These are phyloP conservation scores for Aspergillus affinis DNA, from an alignment of 495 filamentous ascomycete genomes.

Conservation along the genomic window DNA sequence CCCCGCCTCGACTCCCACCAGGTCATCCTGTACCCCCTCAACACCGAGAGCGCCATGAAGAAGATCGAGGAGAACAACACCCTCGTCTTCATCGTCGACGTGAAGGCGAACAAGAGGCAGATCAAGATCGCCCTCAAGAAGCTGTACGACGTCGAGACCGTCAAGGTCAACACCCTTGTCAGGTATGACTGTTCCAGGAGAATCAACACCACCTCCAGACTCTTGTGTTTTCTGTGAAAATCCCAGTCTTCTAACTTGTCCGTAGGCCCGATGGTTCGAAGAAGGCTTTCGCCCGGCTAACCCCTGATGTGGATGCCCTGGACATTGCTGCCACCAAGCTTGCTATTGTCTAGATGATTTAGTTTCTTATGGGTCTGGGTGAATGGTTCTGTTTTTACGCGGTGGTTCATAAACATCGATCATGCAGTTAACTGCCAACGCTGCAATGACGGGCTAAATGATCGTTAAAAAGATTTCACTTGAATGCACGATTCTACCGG, in stretches of 20 bases:
- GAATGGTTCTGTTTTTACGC: slow-evolving; percentile 43
- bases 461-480: slow-evolving; percentile 38
- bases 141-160: slow-evolving; percentile 95
- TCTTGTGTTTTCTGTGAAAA: slow-evolving; percentile 1
- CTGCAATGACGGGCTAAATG: slow-evolving; percentile 44
- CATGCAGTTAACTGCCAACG: slow-evolving; percentile 36
- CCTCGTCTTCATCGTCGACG: slow-evolving; percentile 96
- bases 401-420: slow-evolving; percentile 48
- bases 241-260: slow-evolving; percentile 19
- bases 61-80: slow-evolving; percentile 99
- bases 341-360: slow-evolving; percentile 78
- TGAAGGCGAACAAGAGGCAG: slow-evolving; percentile 99
- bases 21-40: slow-evolving; percentile 80
- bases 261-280: slow-evolving; percentile 89
- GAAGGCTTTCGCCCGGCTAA: slow-evolving; percentile 96
- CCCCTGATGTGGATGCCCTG: slow-evolving; percentile 93
- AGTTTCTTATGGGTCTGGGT: slow-evolving; percentile 43
- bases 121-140: slow-evolving; percentile 98
- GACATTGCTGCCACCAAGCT: slow-evolving; percentile 99
- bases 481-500: slow-evolving; percentile 23
- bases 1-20: slow-evolving; percentile 92
- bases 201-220: slow-evolving; percentile 2
- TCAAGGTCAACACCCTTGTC: slow-evolving; percentile 99
- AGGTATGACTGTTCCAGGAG: slow-evolving; percentile 55
- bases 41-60: slow-evolving; percentile 99